Evolutionary conservation across 2,329 filamentous ascomycete species (phyloP).

Genomic region (Coniochaeta sp.): DNA sequence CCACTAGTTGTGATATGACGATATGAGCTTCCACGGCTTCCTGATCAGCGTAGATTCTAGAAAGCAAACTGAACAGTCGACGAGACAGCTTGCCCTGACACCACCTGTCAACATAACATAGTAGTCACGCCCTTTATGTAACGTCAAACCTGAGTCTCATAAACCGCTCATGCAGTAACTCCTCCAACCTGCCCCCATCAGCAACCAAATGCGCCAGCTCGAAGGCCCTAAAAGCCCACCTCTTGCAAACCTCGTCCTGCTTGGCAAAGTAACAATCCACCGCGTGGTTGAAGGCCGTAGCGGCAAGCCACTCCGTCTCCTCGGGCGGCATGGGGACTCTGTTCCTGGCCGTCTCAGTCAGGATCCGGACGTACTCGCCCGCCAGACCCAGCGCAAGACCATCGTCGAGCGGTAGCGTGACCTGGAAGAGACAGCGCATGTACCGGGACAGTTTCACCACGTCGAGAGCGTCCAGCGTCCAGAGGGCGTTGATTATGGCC

Average conservation of each 20-base stretch:
- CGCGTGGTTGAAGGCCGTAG: conserved; percentile 61
- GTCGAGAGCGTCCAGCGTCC: conserved; percentile 47
- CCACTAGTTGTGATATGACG: no score
- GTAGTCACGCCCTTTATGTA: not conserved
- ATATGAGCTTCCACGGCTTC: no score
- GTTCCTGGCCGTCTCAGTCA: not conserved
- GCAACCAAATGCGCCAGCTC: conserved; percentile 50
- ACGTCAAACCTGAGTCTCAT: conserved; percentile 26
- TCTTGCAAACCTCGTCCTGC: conserved; percentile 45
- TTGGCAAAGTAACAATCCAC: conserved; percentile 55
- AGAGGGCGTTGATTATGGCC: conserved; percentile 63
- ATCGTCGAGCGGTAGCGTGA: conserved; percentile 51
- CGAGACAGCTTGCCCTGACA: no score
- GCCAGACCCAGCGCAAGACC: conserved; percentile 51
- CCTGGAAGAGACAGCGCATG: conserved; percentile 68
- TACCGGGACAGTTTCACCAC: conserved; percentile 62
- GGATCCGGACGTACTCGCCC: conserved; percentile 40
- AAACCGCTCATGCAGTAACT: conserved; percentile 35
- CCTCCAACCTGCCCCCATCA: conserved; percentile 42
- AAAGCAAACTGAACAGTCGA: no score
- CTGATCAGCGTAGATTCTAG: no score
- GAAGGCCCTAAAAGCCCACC: conserved; percentile 58
- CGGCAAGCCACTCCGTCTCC: conserved; percentile 72
- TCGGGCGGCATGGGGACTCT: conserved; percentile 41
- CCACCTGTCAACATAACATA: no score